Percentiles rank a stretch among this genome's conserved stretches.
Conservation (phyloP, 768 basidiomycete genomes). For the Psilocybe sp. region DNA sequence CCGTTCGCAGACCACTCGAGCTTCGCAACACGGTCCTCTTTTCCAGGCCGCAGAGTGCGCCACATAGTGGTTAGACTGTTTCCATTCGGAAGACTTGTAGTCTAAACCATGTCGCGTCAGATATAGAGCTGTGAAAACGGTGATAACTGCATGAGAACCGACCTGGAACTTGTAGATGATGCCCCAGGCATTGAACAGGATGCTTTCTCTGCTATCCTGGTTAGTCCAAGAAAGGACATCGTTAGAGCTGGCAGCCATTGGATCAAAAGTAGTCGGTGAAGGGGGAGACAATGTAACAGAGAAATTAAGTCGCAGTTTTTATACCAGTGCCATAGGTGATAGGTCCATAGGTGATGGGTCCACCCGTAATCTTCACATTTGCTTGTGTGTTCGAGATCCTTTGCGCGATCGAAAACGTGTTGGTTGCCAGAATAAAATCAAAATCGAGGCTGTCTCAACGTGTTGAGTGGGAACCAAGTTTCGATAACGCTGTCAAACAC, state of each 20-base stretch:
- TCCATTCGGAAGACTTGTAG: conserved; percentile 58
- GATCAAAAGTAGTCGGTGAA: conserved; percentile 18
- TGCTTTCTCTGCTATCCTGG: conserved; percentile 80
- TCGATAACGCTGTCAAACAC: conserved; percentile 46
- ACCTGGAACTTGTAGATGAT: conserved; percentile 81
- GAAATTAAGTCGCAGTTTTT: conserved; percentile 42
- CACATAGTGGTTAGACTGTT: conserved; percentile 75
- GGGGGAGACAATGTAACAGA: conserved; percentile 18
- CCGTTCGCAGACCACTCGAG: conserved; percentile 85
- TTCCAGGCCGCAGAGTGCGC: conserved; percentile 79
- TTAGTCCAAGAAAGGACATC: conserved; percentile 87
- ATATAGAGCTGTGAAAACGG: conserved; percentile 6
- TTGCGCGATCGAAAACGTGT: conserved; percentile 77
- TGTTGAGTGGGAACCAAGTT: conserved; percentile 67
- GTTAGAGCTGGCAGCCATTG: conserved; percentile 41
- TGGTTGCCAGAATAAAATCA: conserved; percentile 55
- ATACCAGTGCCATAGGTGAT: conserved; percentile 51
- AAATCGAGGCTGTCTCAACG: conserved; percentile 71
- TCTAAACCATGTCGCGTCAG: conserved; percentile 43
- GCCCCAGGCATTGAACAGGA: conserved; percentile 79
- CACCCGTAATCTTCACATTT: conserved; percentile 29
- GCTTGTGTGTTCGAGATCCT: conserved; percentile 50
- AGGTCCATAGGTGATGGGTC: conserved; percentile 14
- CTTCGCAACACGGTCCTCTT: conserved; percentile 85
- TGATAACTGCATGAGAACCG: conserved; percentile 15